Conservation (phyloP, 140 eudicot species). For the Stevia rebaudiana region DNA sequence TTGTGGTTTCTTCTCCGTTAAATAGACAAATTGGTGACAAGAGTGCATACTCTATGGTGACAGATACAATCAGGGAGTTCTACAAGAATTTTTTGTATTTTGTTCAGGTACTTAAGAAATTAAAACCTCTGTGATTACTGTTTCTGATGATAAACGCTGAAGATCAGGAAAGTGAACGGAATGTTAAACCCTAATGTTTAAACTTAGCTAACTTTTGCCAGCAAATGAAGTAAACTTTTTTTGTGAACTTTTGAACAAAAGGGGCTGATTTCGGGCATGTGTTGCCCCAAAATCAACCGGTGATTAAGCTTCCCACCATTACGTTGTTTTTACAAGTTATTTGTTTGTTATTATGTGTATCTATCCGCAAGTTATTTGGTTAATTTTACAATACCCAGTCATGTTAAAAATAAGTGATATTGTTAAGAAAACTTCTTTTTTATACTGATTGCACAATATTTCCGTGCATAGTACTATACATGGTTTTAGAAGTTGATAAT, state of each 20-base stretch:
- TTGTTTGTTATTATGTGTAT: background rate
- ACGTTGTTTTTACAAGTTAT: background rate
- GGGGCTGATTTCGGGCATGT: background rate
- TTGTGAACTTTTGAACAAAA: background rate
- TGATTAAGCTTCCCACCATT: too few species aligned
- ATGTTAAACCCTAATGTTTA: background rate
- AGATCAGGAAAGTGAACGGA: background rate
- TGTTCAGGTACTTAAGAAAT: conserved; percentile 51
- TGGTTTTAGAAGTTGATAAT: background rate
- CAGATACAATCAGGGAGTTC: conserved; percentile 54
- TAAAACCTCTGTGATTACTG: background rate
- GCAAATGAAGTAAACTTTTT: background rate
- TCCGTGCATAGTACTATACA: background rate
- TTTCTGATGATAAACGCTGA: background rate
- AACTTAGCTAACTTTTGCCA: background rate
- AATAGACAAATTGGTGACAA: conserved; percentile 18
- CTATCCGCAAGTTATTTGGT: background rate
- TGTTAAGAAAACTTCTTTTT: background rate
- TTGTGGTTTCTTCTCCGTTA: conserved; percentile 4
- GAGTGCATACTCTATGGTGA: conserved; percentile 42
- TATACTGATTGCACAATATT: background rate
- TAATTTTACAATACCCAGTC: background rate
- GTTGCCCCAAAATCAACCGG: too few species aligned
- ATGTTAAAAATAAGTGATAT: background rate
- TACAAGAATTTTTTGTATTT: conserved; percentile 51